Percentiles rank a stretch among this genome's conserved stretches.
Conservation (phyloP, 2,329 filamentous ascomycete genomes). For the Curvularia sp. region DNA sequence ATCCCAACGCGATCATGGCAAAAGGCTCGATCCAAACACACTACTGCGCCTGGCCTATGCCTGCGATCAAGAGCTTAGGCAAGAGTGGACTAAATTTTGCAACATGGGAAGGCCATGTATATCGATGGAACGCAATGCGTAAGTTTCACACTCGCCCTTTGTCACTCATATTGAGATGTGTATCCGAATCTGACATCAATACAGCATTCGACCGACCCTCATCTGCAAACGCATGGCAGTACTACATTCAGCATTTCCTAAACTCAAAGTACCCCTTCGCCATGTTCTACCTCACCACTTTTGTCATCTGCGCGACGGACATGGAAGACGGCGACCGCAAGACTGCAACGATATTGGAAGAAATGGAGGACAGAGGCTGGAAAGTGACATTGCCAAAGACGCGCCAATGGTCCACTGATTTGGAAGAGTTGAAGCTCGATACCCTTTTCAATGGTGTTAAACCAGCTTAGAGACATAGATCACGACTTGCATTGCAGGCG, state of each 20-base stretch:
- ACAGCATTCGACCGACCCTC: constrained; percentile 41
- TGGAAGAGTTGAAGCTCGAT: constrained; percentile 31
- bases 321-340: constrained; percentile 30
- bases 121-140: constrained; percentile 45
- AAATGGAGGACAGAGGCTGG: constrained; percentile 38
- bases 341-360: constrained; percentile 21
- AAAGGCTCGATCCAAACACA: constrained; percentile 24
- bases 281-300: constrained; percentile 39
- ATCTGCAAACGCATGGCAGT: constrained; percentile 42
- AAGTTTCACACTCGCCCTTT: constrained; percentile 4
- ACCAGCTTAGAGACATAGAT: constrained; percentile 15
- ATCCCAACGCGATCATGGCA: constrained; percentile 35
- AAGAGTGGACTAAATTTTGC: constrained; percentile 33
- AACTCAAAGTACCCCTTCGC: constrained; percentile 41
- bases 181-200: background rate
- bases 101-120: constrained; percentile 41
- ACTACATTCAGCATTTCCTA: constrained; percentile 40
- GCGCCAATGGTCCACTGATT: constrained; percentile 27
- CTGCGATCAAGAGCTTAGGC: constrained; percentile 31
- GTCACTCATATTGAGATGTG: too few relatives aligned
- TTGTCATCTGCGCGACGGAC: constrained; percentile 36
- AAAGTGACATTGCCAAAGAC: constrained; percentile 24
- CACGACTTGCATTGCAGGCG: background rate
- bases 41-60: constrained; percentile 46
- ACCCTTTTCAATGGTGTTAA: constrained; percentile 29